Conservation (phyloP, 345 rosid genomes). For the Diplotaxis tenuifolia region DNA sequence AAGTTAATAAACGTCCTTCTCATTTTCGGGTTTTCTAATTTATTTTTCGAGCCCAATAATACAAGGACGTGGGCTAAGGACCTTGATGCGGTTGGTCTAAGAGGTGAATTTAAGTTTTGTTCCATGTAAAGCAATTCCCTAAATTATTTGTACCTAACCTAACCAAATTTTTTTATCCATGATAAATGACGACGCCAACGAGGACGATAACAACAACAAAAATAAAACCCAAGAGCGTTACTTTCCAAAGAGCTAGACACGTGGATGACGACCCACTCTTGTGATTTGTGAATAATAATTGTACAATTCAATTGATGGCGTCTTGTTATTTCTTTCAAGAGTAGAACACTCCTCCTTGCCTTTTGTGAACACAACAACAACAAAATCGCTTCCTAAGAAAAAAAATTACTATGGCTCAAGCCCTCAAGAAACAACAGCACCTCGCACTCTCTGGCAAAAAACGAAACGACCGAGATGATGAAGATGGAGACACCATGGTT, state of each 20-base stretch:
- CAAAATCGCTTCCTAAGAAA: neutral
- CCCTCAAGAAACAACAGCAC: conserved; percentile 31
- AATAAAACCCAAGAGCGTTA: neutral
- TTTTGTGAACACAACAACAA: conserved; percentile 5
- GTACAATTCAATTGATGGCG: neutral
- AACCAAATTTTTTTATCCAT: neutral
- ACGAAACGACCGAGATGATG: conserved; percentile 48
- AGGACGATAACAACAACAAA: neutral
- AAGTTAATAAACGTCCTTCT: no score
- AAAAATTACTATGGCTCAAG: conserved; percentile 43
- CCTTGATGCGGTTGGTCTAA: no score
- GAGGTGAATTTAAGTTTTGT: no score
- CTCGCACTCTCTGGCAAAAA: conserved; percentile 50
- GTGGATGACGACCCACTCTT: neutral
- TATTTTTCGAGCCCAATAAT: no score
- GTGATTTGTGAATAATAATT: neutral
- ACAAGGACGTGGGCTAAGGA: no score
- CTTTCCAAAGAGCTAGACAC: neutral
- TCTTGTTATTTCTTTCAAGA: no score
- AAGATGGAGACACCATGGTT: conserved; percentile 39
- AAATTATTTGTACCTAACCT: neutral
- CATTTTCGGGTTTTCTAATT: no score
- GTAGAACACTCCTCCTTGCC: neutral
- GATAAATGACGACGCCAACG: no score
- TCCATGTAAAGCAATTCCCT: neutral